Evolutionary conservation across 2,329 filamentous ascomycete genomes (phyloP).

Genomic region (Penicillium italicum): DNA sequence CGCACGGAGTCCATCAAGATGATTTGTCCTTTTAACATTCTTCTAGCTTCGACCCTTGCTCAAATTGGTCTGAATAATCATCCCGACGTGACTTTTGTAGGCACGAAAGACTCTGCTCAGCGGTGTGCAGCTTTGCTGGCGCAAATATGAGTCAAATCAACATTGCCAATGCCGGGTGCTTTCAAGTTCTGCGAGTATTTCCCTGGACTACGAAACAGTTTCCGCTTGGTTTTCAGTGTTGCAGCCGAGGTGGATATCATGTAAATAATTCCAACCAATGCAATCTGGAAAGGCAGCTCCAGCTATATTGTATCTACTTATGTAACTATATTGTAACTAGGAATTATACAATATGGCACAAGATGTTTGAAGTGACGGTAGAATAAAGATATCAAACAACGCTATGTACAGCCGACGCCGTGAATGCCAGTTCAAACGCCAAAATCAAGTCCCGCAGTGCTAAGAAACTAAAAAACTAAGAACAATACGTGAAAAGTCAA

Average conservation of each 20-base stretch:
- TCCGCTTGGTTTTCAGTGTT: no score
- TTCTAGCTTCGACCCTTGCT: neutral
- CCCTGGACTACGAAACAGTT: no score
- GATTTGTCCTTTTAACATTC: neutral
- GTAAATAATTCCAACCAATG: neutral
- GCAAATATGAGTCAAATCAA: neutral
- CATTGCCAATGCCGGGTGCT: neutral
- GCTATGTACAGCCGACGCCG: constrained; percentile 6
- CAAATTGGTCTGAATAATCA: neutral
- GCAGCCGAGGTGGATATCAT: neutral
- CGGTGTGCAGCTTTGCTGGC: neutral
- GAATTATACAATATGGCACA: neutral
- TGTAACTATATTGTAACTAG: neutral
- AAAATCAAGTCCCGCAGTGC: constrained; percentile 1
- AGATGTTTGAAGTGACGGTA: neutral
- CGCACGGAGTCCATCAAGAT: neutral
- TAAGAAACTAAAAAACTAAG: neutral
- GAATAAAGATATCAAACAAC: neutral
- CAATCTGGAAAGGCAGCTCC: neutral
- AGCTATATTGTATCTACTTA: neutral
- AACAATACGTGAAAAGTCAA: constrained; percentile 2
- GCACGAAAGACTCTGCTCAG: neutral
- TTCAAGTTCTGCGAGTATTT: neutral
- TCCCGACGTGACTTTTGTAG: neutral
- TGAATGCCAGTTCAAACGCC: constrained; percentile 8